Evolutionary conservation across 2,329 filamentous ascomycete genomes (phyloP).

Genomic region (Trichoderma arundinaceum): DNA sequence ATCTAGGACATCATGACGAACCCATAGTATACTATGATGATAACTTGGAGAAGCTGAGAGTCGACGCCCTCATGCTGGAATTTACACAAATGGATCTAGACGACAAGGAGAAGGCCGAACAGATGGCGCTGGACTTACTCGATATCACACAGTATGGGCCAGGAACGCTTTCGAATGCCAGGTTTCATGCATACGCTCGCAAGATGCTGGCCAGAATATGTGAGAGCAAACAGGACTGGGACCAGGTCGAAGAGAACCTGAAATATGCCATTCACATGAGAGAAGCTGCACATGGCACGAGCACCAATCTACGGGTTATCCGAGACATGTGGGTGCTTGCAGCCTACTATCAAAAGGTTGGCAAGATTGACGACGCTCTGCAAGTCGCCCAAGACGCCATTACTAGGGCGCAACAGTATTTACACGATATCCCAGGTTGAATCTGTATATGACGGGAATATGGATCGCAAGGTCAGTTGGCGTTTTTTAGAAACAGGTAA

Average conservation of each 20-base stretch:
- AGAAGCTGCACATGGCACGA: slow-evolving; percentile 45
- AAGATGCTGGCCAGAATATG: slow-evolving; percentile 48
- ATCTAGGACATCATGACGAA: slow-evolving; percentile 35
- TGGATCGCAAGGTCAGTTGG: slow-evolving; percentile 25
- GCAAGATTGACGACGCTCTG: slow-evolving; percentile 39
- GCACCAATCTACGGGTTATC: slow-evolving; percentile 45
- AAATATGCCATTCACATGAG: slow-evolving; percentile 43
- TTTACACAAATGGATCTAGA: slow-evolving; percentile 49
- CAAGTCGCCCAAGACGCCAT: slow-evolving; percentile 44
- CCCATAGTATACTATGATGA: slow-evolving; percentile 27
- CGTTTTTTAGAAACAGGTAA: slow-evolving; percentile 2
- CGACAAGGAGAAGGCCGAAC: slow-evolving; percentile 42
- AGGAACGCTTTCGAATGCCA: slow-evolving; percentile 40
- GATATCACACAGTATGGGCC: slow-evolving; percentile 37
- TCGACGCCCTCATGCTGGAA: slow-evolving; percentile 45
- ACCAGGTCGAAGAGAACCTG: slow-evolving; percentile 44
- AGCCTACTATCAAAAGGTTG: slow-evolving; percentile 43
- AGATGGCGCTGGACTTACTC: slow-evolving; percentile 41
- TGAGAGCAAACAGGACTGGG: slow-evolving; percentile 43
- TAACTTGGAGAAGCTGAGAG: slow-evolving; percentile 40
- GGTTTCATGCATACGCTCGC: slow-evolving; percentile 48
- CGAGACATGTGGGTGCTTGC: slow-evolving; percentile 49
- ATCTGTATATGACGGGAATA: neutral
- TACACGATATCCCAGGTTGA: slow-evolving; percentile 38
- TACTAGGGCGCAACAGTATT: slow-evolving; percentile 42